phyloP scores from a whole-genome alignment of 352 stramenopile species.

The Blastocystis sp. region DNA sequence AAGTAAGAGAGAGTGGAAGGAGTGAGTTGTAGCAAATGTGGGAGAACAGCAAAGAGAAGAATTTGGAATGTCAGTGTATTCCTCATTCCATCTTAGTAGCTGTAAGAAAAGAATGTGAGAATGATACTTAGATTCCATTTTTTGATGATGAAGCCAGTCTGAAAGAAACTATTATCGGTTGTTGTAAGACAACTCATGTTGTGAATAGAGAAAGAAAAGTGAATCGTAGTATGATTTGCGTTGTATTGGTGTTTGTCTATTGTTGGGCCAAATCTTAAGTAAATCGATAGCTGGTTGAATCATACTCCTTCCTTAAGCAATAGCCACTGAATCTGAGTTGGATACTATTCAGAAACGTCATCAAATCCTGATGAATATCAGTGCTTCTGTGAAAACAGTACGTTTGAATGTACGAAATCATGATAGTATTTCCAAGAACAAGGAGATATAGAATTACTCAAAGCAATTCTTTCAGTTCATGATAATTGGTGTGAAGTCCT shows the following conservation, averaged over 20 bases:
- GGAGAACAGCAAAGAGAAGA: conserved; percentile 4
- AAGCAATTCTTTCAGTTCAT: conserved; percentile 21
- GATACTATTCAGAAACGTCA: background rate
- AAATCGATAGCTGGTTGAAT: background rate
- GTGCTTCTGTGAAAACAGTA: background rate
- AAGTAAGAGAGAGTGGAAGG: background rate
- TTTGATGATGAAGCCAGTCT: conserved; percentile 14
- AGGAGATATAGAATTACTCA: background rate
- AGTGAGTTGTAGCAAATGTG: background rate
- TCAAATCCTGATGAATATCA: background rate
- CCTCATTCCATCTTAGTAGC: conserved; percentile 34
- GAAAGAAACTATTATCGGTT: conserved; percentile 16
- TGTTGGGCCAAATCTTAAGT: background rate
- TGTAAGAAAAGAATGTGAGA: background rate
- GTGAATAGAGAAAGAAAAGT: background rate
- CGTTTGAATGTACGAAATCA: background rate
- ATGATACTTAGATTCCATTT: conserved; percentile 25
- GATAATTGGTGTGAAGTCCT: conserved; percentile 40
- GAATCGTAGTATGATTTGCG: conserved; percentile 40
- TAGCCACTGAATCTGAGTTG: background rate
- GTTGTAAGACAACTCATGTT: conserved; percentile 51
- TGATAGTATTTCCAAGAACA: conserved; percentile 19
- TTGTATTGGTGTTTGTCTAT: conserved; percentile 32
- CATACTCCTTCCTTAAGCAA: background rate
- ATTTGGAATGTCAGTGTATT: conserved; percentile 46